Conservation (phyloP, 225 moss, liverwort and hornwort species). For the Ulota crispa region DNA sequence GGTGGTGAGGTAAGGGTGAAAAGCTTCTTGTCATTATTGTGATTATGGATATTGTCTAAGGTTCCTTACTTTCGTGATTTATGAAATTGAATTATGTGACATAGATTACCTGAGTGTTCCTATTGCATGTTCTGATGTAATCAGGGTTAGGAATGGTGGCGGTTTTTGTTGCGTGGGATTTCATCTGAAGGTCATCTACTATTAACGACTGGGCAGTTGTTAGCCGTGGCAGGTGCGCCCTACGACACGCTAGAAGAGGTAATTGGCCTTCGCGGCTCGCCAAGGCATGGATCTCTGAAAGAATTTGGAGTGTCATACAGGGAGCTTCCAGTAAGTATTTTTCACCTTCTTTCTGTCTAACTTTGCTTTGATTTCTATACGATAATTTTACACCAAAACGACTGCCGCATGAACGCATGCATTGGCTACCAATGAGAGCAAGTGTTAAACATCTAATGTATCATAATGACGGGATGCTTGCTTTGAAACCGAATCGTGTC, state of each 20-base stretch:
- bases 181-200: conserved; percentile 10
- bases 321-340: conserved; percentile 69
- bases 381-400: neutral
- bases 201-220: conserved; percentile 55
- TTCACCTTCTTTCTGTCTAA: neutral
- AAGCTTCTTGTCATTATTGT: neutral
- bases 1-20: conserved; percentile 70
- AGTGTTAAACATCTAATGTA: neutral
- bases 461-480: neutral
- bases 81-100: neutral
- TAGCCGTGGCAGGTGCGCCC: conserved; percentile 94
- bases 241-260: conserved; percentile 96
- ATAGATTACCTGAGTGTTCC: neutral
- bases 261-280: conserved; percentile 78
- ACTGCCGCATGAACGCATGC: neutral
- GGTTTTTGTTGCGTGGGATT: neutral
- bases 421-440: neutral
- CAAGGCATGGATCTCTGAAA: conserved; percentile 76
- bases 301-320: conserved; percentile 90
- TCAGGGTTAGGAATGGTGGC: neutral
- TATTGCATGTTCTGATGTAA: neutral
- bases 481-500: neutral
- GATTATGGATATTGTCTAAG: neutral
- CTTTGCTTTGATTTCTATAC: conserved; percentile 8
- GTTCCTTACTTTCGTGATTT: neutral